Conservation (phyloP, 1,284 basidiomycete genomes). For the Megacollybia platyphylla region DNA sequence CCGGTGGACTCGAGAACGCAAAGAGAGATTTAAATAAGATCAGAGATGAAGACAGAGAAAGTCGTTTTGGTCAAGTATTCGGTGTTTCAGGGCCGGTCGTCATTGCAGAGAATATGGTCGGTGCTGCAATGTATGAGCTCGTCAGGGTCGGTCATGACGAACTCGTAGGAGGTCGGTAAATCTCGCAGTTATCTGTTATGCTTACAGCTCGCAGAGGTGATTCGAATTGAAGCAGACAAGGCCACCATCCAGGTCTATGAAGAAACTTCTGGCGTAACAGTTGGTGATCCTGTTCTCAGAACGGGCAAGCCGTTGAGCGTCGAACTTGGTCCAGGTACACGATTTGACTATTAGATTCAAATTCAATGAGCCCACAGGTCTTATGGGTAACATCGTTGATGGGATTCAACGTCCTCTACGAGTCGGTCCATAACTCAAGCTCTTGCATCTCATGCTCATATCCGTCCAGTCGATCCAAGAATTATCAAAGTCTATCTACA, state of each 20-base stretch:
- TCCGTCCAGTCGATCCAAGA: constrained; percentile 79
- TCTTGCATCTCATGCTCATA: constrained; percentile 6
- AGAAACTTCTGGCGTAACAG: constrained; percentile 95
- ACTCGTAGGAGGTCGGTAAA: constrained; percentile 77
- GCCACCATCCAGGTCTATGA: constrained; percentile 99
- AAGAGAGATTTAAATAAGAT: constrained; percentile 80
- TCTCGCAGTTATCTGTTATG: background rate
- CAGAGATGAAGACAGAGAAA: constrained; percentile 82
- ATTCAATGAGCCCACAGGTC: constrained; percentile 32
- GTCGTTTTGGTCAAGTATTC: constrained; percentile 82
- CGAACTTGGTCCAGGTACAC: constrained; percentile 86
- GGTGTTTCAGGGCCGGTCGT: constrained; percentile 96
- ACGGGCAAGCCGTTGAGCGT: constrained; percentile 97
- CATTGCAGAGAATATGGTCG: constrained; percentile 92
- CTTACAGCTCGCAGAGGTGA: constrained; percentile 61
- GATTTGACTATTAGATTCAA: background rate
- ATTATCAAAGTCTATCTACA: constrained; percentile 95
- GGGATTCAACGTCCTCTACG: constrained; percentile 89
- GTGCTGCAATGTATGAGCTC: constrained; percentile 94
- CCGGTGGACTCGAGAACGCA: constrained; percentile 86
- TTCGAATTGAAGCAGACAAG: constrained; percentile 93
- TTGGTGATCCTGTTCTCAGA: constrained; percentile 94
- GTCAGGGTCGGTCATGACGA: constrained; percentile 95
- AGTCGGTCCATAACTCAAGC: constrained; percentile 26
- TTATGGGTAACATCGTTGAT: constrained; percentile 98